Evolutionary conservation across 1,139 yeast species (phyloP), one percentile per base, ranked within the genome.

Genomic region (Martiniozyma asiatica): DNA sequence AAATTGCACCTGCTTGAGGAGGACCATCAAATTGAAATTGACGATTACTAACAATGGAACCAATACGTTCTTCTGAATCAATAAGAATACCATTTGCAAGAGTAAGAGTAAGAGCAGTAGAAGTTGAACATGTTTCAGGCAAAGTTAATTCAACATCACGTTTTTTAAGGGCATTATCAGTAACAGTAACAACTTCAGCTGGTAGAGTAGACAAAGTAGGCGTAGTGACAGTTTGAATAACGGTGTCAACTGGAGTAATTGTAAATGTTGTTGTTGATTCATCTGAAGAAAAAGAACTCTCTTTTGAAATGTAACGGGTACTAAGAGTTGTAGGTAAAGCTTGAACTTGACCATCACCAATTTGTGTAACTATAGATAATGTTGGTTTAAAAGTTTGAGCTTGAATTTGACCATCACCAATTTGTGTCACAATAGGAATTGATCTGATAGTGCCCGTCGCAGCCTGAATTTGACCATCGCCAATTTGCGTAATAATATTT

Each of bases 11-110:
- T 33, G 87, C 84, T 66, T 79, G 92, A 49, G 89, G 87, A 44
- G 89, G 92, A 53, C 87, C 89, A 53, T 78, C 89, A 51, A 78
- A 78, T 61, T 78, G 89, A 73, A 78, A 76, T 64, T 78, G 89
- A 63, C 77, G 69, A 73, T 76, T 77, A 36, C 85, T 75, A 45
- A 78, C 89, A 56, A 78, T 76, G 35, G 84, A 69, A 50, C 87
- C 87, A 42, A 77, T 60, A 68, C 89, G 73, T 32, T 80, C 81
- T 34, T 60, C 45, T 30, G 67, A 52, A 51, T 78, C 89, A 29
- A 61, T 64, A 52, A 78, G 64, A 39, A 72, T 45, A 44, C 73
- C 60, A 30, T 52, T 63, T 28, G 59, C 52, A 47, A 78, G 65
- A 27, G 61, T 58, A 64, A 77, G 60, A 31, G 71, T 52, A 50